phyloP scores from a whole-genome alignment of 768 basidiomycete genomes.

The Suillus weaverae region DNA sequence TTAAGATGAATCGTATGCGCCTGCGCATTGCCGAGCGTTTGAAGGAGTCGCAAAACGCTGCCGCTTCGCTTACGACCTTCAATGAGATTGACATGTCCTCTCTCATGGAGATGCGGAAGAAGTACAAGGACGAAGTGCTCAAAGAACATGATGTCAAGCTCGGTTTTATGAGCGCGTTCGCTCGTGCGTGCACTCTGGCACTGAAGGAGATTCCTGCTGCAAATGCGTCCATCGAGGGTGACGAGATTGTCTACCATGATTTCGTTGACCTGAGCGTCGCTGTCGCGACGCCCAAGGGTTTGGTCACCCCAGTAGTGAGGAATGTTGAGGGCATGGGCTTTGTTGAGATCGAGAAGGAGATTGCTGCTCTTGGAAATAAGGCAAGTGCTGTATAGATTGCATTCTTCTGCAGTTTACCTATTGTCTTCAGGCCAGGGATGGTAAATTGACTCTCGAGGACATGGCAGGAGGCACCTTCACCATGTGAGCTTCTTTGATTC shows the following conservation, averaged over 20 bases:
- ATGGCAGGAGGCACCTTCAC: constrained; percentile 99
- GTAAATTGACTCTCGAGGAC: constrained; percentile 94
- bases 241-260: constrained; percentile 90
- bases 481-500: constrained; percentile 57
- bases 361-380: constrained; percentile 90
- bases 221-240: constrained; percentile 93
- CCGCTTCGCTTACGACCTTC: constrained; percentile 96
- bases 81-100: constrained; percentile 99
- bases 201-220: constrained; percentile 91
- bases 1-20: constrained; percentile 99
- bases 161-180: constrained; percentile 99
- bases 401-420: background rate
- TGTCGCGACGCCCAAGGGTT: constrained; percentile 95
- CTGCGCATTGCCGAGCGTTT: constrained; percentile 95
- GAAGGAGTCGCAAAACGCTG: constrained; percentile 98
- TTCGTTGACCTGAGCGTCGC: constrained; percentile 94
- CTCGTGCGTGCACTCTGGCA: constrained; percentile 80
- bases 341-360: constrained; percentile 91
- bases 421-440: constrained; percentile 61
- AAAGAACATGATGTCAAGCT: constrained; percentile 95
- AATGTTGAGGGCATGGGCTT: constrained; percentile 90
- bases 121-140: constrained; percentile 89
- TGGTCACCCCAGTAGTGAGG: constrained; percentile 94
- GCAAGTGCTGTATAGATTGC: background rate
- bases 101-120: constrained; percentile 87